Evolutionary conservation across 2,329 filamentous ascomycete genomes (phyloP).

Genomic region (Beauveria australis): DNA sequence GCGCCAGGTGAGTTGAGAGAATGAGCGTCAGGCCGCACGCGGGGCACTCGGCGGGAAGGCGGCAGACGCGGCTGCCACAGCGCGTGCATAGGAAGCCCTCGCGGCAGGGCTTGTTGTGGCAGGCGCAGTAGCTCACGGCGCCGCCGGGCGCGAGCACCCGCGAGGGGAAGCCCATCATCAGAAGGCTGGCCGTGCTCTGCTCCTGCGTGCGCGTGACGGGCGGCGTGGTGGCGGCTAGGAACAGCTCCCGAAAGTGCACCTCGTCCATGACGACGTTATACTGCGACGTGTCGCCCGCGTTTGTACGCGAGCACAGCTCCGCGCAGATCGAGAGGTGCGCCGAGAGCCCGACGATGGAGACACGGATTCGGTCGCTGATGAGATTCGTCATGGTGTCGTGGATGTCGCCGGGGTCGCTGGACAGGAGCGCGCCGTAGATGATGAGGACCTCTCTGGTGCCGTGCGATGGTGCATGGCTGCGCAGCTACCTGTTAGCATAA

Average conservation of each 20-base stretch:
- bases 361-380: constrained; percentile 73
- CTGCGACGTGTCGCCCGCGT: constrained; percentile 63
- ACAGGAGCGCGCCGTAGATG: constrained; percentile 82
- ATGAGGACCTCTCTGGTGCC: constrained; percentile 90
- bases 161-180: constrained; percentile 98
- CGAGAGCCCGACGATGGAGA: constrained; percentile 81
- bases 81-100: constrained; percentile 89
- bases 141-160: constrained; percentile 62
- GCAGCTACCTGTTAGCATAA: constrained; percentile 11
- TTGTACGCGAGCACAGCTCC: constrained; percentile 82
- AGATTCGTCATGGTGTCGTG: constrained; percentile 78
- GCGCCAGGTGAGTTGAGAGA: constrained; percentile 82
- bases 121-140: constrained; percentile 73
- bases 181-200: constrained; percentile 54
- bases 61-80: constrained; percentile 82
- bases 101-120: constrained; percentile 71
- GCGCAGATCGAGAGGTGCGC: constrained; percentile 89
- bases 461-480: constrained; percentile 79
- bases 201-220: constrained; percentile 65
- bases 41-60: constrained; percentile 82
- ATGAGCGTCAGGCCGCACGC: constrained; percentile 88
- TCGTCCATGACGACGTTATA: constrained; percentile 79
- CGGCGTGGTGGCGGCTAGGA: constrained; percentile 82
- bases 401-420: constrained; percentile 90
- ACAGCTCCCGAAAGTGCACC: constrained; percentile 74